These are phyloP conservation scores for Pichia thaimueangensis DNA, from an alignment of 805 yeast species.

Conservation along the genomic window DNA sequence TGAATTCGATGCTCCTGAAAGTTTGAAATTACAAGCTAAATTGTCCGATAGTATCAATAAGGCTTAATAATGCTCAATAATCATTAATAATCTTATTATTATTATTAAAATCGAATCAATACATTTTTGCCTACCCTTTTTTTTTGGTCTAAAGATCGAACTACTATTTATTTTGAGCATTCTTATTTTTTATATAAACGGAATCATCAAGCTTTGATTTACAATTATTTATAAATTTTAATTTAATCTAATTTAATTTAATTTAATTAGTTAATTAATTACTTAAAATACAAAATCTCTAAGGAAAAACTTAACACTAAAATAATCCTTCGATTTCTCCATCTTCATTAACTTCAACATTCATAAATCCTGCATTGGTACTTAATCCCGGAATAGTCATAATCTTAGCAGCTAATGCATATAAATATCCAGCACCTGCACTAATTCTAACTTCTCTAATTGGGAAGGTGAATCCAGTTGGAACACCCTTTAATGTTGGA, in stretches of 20 bases:
- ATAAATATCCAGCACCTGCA: constrained; percentile 84
- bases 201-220: too few species aligned
- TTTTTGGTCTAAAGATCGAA: too few species aligned
- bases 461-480: constrained; percentile 73
- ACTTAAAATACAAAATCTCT: too few species aligned
- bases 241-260: too few species aligned
- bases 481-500: constrained; percentile 77
- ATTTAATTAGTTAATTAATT: too few species aligned
- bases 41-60: constrained; percentile 34
- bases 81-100: too few species aligned
- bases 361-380: constrained; percentile 82
- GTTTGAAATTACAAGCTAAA: constrained; percentile 62
- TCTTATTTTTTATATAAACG: background rate
- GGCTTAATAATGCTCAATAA: too few species aligned
- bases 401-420: constrained; percentile 80
- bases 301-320: too few species aligned
- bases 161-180: background rate
- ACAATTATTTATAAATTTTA: too few species aligned
- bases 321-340: constrained; percentile 82
- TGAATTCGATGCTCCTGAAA: constrained; percentile 62
- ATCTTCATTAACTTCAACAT: constrained; percentile 71
- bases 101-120: too few species aligned
- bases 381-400: constrained; percentile 85
- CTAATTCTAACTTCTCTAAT: constrained; percentile 76
- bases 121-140: too few species aligned